Evolutionary conservation across 306 rosid species (phyloP).

Genomic region (Arachis hypogaea): DNA sequence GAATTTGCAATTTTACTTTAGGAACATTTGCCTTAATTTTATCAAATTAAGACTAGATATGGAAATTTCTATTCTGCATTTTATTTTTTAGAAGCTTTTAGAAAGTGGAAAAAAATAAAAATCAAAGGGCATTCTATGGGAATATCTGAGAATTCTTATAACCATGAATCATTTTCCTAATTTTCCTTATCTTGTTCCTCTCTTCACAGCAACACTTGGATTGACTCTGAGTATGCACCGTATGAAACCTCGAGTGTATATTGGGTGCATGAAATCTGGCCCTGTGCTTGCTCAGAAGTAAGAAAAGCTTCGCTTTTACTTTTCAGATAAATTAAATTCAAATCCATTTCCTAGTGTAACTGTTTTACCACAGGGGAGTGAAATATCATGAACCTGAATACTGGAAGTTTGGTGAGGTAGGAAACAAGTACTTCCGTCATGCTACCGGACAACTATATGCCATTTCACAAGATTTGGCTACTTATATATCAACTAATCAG

Average conservation of each 20-base stretch:
- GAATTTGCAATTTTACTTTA: neutral
- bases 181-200: slow-evolving; percentile 22
- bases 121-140: neutral
- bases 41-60: too few species aligned
- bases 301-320: slow-evolving; percentile 36
- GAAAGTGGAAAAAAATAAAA: too few species aligned
- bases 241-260: slow-evolving; percentile 66
- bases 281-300: slow-evolving; percentile 90
- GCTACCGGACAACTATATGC: slow-evolving; percentile 93
- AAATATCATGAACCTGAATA: slow-evolving; percentile 92
- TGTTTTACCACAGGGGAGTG: slow-evolving; percentile 67
- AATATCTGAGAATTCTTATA: neutral
- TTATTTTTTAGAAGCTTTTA: too few species aligned
- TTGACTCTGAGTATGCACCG: slow-evolving; percentile 60
- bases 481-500: slow-evolving; percentile 77
- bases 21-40: neutral
- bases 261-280: slow-evolving; percentile 98
- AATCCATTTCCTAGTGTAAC: slow-evolving; percentile 36
- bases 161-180: slow-evolving; percentile 24
- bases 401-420: slow-evolving; percentile 87
- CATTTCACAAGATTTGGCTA: slow-evolving; percentile 80
- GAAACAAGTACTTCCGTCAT: slow-evolving; percentile 91
- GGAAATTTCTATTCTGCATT: too few species aligned
- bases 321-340: slow-evolving; percentile 16
- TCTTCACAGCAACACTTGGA: slow-evolving; percentile 70